A percentile compares a stretch with the other conserved stretches of the same genome.
These are phyloP conservation scores for Amanita inopinata DNA, from an alignment of 768 basidiomycete genomes.

Conservation along the genomic window DNA sequence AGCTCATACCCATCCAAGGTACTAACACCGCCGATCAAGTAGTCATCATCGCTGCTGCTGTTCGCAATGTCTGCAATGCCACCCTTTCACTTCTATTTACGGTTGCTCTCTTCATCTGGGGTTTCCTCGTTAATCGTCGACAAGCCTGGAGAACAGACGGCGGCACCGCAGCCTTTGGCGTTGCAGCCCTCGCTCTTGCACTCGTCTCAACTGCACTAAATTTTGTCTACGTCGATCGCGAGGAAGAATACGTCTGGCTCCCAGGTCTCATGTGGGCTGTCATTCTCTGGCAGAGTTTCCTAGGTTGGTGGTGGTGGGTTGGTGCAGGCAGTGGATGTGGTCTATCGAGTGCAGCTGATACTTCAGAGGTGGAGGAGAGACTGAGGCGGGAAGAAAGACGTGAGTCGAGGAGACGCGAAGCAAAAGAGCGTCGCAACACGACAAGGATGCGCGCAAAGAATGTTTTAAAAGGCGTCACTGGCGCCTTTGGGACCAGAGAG, in stretches of 20 bases:
- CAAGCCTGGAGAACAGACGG: conserved; percentile 97
- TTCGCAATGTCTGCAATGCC: conserved; percentile 92
- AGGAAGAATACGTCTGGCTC: conserved; percentile 88
- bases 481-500: conserved; percentile 28
- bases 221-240: conserved; percentile 74
- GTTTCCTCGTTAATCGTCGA: conserved; percentile 76
- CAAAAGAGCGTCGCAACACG: conserved; percentile 36
- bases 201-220: conserved; percentile 77
- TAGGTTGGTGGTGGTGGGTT: conserved; percentile 99
- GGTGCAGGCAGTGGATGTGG: conserved; percentile 78
- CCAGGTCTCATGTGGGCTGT: conserved; percentile 85
- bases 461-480: conserved; percentile 50
- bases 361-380: conserved; percentile 57
- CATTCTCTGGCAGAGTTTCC: conserved; percentile 93
- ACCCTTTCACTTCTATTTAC: conserved; percentile 95
- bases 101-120: conserved; percentile 84
- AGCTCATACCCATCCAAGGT: conserved; percentile 62
- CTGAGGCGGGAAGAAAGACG: conserved; percentile 45
- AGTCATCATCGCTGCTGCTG: conserved; percentile 52
- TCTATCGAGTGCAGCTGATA: conserved; percentile 35
- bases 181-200: conserved; percentile 75
- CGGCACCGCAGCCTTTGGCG: conserved; percentile 90
- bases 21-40: conserved; percentile 18
- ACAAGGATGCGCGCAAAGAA: conserved; percentile 44
- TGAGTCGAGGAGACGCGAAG: conserved; percentile 34